Conservation (phyloP, 2,329 filamentous ascomycete species). For the Aspergillus ochraceus region DNA sequence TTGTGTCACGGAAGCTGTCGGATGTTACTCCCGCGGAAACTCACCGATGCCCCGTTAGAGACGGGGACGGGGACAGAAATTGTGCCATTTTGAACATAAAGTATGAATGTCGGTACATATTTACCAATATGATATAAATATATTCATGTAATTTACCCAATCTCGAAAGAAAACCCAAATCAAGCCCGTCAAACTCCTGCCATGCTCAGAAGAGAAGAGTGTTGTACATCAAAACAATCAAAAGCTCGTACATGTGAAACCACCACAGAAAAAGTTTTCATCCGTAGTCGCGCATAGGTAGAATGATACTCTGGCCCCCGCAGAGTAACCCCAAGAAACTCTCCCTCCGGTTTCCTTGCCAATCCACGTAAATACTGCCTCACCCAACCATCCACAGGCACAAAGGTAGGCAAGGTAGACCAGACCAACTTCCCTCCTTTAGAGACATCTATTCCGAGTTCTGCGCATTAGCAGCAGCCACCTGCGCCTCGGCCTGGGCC, state of each 20-base stretch:
- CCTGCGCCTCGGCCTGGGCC: constrained; percentile 13
- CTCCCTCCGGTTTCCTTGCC: background rate
- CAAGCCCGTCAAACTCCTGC: constrained; percentile 24
- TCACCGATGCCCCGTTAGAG: background rate
- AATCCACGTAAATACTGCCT: background rate
- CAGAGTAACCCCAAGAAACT: background rate
- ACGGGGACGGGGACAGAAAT: background rate
- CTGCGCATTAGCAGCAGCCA: constrained; percentile 12
- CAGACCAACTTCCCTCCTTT: too few species aligned
- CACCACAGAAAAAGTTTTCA: constrained; percentile 3
- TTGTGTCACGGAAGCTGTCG: background rate
- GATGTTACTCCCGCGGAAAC: background rate
- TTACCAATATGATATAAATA: constrained; percentile 1
- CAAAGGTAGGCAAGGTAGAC: background rate
- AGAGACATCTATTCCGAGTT: constrained; percentile 15
- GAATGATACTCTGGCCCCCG: constrained; percentile 8
- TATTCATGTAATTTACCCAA: constrained; percentile 5
- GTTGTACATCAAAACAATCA: constrained; percentile 26
- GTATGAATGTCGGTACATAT: background rate
- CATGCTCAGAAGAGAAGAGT: constrained; percentile 33
- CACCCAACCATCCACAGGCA: background rate
- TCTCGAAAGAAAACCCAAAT: constrained; percentile 6
- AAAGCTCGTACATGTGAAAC: constrained; percentile 21
- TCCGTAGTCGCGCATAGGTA: background rate
- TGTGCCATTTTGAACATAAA: background rate